phyloP scores from a whole-genome alignment of 2,329 filamentous ascomycete genomes.

The Botrytis tulipae region DNA sequence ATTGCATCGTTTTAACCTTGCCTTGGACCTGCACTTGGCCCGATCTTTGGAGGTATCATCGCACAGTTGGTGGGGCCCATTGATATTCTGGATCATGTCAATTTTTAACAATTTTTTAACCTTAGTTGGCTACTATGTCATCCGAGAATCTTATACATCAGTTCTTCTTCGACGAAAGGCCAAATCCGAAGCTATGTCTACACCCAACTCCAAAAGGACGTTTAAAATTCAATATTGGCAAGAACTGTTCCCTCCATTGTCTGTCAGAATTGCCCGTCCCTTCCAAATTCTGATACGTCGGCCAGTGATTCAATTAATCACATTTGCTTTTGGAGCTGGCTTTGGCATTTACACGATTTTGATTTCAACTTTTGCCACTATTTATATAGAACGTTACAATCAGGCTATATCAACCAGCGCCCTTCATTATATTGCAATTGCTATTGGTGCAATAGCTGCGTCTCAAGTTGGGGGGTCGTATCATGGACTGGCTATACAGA shows the following conservation, averaged over 20 bases:
- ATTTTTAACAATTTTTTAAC: not conserved
- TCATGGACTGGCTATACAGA: not conserved
- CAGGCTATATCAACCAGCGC: not conserved
- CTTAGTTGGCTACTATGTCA: not conserved
- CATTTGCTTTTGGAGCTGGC: not conserved
- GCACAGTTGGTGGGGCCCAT: not conserved
- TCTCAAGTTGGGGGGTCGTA: not conserved
- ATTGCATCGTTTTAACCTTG: not conserved
- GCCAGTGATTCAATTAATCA: not conserved
- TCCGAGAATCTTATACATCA: not conserved
- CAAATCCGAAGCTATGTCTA: not conserved
- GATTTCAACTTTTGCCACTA: not conserved
- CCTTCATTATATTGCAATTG: not conserved
- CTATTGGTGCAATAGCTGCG: not conserved
- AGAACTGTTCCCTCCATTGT: not conserved
- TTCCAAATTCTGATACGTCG: not conserved
- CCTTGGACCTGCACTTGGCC: not conserved
- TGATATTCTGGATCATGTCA: not conserved
- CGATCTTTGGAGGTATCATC: not conserved
- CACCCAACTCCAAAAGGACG: too few species aligned
- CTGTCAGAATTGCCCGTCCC: not conserved
- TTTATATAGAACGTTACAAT: not conserved
- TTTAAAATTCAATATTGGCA: not conserved
- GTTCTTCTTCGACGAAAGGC: not conserved
- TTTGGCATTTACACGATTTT: not conserved